phyloP scores from a whole-genome alignment of 2,329 filamentous ascomycete species.

The Gyromitra esculenta region DNA sequence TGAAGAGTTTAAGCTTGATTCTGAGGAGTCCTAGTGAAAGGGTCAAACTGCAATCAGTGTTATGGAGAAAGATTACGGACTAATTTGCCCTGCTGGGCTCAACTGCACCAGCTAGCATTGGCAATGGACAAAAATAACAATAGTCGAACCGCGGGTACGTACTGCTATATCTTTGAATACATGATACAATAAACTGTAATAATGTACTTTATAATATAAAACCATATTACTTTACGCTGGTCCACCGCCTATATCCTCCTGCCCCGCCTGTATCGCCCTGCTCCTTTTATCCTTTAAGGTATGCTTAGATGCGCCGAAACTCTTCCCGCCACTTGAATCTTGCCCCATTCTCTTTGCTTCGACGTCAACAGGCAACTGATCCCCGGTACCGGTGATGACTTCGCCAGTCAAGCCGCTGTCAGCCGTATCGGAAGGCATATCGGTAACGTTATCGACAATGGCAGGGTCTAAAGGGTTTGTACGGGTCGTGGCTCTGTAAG shows the following conservation, averaged over 20 bases:
- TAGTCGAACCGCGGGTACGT: neutral
- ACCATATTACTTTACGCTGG: neutral
- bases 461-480: neutral
- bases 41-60: neutral
- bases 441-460: constrained; percentile 18
- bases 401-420: constrained; percentile 27
- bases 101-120: too few relatives aligned
- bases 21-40: neutral
- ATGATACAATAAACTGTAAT: neutral
- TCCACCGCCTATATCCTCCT: neutral
- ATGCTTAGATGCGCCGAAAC: constrained; percentile 9
- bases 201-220: neutral
- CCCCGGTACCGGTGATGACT: constrained; percentile 27
- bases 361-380: constrained; percentile 24
- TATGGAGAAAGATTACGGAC: too few relatives aligned
- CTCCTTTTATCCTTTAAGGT: constrained; percentile 16
- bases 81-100: too few relatives aligned
- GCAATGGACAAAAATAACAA: too few relatives aligned
- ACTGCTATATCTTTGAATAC: neutral
- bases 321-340: constrained; percentile 33
- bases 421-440: neutral
- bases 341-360: constrained; percentile 36
- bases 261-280: neutral
- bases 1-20: neutral
- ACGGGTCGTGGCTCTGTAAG: neutral